These are phyloP conservation scores for Cryptococcus sp. DNA, from an alignment of 1,284 basidiomycete genomes.

Conservation along the genomic window DNA sequence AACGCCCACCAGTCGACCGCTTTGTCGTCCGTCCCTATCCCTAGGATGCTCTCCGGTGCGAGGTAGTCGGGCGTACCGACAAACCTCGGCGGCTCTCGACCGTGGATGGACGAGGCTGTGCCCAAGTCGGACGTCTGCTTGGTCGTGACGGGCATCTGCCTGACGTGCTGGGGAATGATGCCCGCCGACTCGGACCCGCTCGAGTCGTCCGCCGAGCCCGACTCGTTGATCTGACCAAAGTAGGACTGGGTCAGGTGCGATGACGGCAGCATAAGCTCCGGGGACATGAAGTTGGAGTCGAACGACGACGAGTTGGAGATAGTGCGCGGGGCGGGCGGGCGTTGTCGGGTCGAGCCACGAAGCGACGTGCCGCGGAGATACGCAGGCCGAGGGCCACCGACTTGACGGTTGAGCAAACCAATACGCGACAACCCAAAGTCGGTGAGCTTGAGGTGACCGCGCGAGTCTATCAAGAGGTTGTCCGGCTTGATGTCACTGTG, in stretches of 20 bases:
- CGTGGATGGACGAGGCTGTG: slow-evolving; percentile 59
- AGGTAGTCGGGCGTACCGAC: slow-evolving; percentile 97
- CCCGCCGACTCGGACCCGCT: slow-evolving; percentile 81
- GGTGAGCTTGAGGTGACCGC: slow-evolving; percentile 93
- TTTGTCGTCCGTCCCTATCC: slow-evolving; percentile 90
- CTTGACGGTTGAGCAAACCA: slow-evolving; percentile 94
- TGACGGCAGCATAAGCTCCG: slow-evolving; percentile 48
- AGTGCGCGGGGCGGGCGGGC: slow-evolving; percentile 55
- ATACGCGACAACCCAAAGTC: slow-evolving; percentile 98
- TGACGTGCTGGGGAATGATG: slow-evolving; percentile 71
- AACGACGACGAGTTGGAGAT: slow-evolving; percentile 69
- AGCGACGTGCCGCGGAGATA: slow-evolving; percentile 46
- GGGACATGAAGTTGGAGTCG: slow-evolving; percentile 51
- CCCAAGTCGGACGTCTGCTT: slow-evolving; percentile 54
- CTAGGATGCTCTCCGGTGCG: slow-evolving; percentile 93
- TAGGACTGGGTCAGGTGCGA: slow-evolving; percentile 64
- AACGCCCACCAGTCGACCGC: slow-evolving; percentile 99
- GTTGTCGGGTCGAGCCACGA: slow-evolving; percentile 25
- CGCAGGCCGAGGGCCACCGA: slow-evolving; percentile 64
- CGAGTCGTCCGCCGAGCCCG: slow-evolving; percentile 65
- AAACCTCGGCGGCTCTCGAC: slow-evolving; percentile 67
- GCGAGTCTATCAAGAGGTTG: slow-evolving; percentile 92
- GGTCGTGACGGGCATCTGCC: slow-evolving; percentile 53
- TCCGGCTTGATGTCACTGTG: slow-evolving; percentile 94
- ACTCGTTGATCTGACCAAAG: slow-evolving; percentile 54